Conservation (phyloP, 148 eudicot species). For the Camellia granthamiana region DNA sequence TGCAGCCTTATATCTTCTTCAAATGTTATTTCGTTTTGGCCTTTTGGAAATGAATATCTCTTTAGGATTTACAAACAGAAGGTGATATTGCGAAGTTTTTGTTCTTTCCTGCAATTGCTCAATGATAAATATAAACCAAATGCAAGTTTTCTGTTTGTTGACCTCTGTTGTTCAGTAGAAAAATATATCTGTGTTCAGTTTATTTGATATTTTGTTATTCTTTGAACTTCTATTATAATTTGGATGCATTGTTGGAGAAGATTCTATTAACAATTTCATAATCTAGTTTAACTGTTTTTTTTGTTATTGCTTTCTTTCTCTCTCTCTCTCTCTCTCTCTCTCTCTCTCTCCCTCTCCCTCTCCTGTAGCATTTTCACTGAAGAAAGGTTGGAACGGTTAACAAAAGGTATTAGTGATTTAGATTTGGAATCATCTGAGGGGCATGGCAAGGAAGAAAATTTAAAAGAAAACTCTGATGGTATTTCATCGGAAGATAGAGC, state of each 20-base stretch:
- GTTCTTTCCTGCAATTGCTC: neutral
- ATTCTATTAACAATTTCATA: neutral
- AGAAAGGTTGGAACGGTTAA: constrained; percentile 81
- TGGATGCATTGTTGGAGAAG: neutral
- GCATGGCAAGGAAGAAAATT: constrained; percentile 36
- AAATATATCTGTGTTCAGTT: neutral
- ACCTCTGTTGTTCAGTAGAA: neutral
- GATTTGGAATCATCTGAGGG: constrained; percentile 42
- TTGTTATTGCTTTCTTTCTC: neutral
- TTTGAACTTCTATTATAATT: neutral
- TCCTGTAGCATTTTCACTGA: constrained; percentile 74
- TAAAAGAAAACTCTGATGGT: constrained; percentile 34
- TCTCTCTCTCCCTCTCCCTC: neutral
- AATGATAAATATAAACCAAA: neutral
- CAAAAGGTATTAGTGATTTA: constrained; percentile 51
- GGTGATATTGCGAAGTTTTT: neutral
- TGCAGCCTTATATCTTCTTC: neutral
- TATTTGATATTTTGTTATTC: neutral
- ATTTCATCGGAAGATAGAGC: constrained; percentile 29
- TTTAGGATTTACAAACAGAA: neutral
- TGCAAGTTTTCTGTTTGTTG: neutral
- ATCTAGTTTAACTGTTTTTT: neutral
- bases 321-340: neutral
- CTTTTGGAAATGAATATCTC: neutral
- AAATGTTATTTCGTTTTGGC: neutral